Base-by-base conservation (phyloP, 2,329 filamentous ascomycete species). In the Stylonectria norvegica region DNA sequence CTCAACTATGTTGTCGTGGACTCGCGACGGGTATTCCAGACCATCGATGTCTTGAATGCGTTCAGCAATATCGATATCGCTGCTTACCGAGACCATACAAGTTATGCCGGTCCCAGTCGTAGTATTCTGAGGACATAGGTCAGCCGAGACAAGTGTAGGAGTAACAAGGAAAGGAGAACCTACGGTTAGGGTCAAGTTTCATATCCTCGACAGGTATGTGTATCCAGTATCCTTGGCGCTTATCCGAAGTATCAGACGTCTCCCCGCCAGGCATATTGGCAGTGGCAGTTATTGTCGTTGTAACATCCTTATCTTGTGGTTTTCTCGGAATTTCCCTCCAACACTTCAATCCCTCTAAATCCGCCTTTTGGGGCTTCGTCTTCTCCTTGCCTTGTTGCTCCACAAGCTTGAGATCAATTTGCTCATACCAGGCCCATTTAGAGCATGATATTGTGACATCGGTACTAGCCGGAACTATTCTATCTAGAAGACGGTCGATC, bases 391-490 rank as follows among this genome's bases (percentile, higher is more conserved):
- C 45, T 38, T 48, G 45, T 18, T 42, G 32, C 34, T 50, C 40
- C 9, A 48, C 16, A 6, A 50, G 45, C 14, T 34, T 22, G 5
- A 48, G 4, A 10, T 50, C 48, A 19, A 48, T 46, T 12, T 38
- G 16, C 20, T 46, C 40, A 17, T 48, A 50, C 42, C 45, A 48
- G 11, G 45, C 45, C 48, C 48, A 50, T 20, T 46, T 46, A 6
- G 45, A 38, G 30, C 42, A 45, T 5, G 48, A 48, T 22, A 50
- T 18, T 12, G 42, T 42, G 5, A 50, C 48, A 10, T 50, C 42
- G 1, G 48, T 45, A 15, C 19, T 46, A 2, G 42, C 28, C 5
- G 45, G 45, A 4, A 45, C 48, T 3, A 46, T 40, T 17, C 45
- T 42, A 6, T 48, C 19, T 3, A 50, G 35, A 4, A 50, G 39